These are phyloP conservation scores for Carex myosuroides DNA, from an alignment of 176 grass and related monocot genomes.

Conservation along the genomic window DNA sequence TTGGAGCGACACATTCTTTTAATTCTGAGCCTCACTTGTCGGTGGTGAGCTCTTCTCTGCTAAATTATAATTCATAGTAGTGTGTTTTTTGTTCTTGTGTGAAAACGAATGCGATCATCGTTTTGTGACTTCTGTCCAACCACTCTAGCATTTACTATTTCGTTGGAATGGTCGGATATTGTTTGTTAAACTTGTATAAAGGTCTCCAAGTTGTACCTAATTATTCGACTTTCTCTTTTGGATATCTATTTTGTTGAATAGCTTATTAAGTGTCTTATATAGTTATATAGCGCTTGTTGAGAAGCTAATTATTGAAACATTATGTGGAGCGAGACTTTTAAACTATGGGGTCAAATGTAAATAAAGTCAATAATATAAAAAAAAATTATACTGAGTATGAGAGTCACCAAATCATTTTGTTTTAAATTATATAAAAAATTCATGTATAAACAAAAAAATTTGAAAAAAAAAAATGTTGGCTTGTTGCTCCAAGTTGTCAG, in stretches of 20 bases:
- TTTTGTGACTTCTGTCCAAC: not conserved
- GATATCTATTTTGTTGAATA: not conserved
- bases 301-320: not conserved
- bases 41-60: not conserved
- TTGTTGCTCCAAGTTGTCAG: not conserved
- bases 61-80: no score
- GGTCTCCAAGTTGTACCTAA: slow-evolving; percentile 4
- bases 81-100: not conserved
- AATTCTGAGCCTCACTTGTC: not conserved
- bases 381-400: no score
- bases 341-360: no score
- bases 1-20: not conserved
- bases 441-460: no score
- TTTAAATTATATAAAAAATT: no score
- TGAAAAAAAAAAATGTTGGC: no score
- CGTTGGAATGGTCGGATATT: not conserved
- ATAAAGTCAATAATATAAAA: no score
- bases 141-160: not conserved
- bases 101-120: not conserved
- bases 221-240: not conserved
- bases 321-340: not conserved
- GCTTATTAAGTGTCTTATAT: not conserved
- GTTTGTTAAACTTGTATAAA: not conserved
- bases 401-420: no score
- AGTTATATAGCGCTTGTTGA: not conserved